Evolutionary conservation across 1,284 basidiomycete genomes (phyloP), one percentile per base, ranked within the genome.

Genomic region (Cryptococcus sp.): DNA sequence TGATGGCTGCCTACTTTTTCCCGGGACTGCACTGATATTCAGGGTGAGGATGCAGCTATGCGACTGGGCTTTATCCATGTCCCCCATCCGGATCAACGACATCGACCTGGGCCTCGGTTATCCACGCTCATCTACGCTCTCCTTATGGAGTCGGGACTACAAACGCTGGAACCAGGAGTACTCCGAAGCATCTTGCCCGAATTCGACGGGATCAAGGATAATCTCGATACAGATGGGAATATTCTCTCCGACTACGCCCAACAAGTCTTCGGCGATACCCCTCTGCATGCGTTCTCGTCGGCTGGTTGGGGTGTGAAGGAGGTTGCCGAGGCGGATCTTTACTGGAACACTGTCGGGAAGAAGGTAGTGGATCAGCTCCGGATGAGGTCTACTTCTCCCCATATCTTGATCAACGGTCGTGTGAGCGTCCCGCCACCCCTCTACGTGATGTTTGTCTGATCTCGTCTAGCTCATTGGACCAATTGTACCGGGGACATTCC

Each of bases 361-460:
- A 37, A 35, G 2, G 55, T 71, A 23, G 60, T 54, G 1, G 36
- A 58, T 6, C 51, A 51, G 38, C 59, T 91, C 1, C 78, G 78
- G 1, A 58, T 92, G 32, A 58, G 69, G 11, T 77, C 79, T 1
- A 82, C 83, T 0, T 71, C 82, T 48, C 75, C 77, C 16, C 84
- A 78, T 1, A 50, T 95, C 19, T 58, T 92, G 33, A 74, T 87
- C 43, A 94, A 94, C 59, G 91, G 91, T 33, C 77, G 91, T 28
- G 88, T 91, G 63, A 64, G 74, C 50, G 26, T 0, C 14, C 28
- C n/a, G n/a, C n/a, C n/a, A n/a, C n/a, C n/a, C n/a, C n/a, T n/a
- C n/a, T n/a, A n/a, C n/a, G n/a, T n/a, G n/a, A n/a, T n/a, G n/a
- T n/a, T n/a, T n/a, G n/a, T n/a, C 24, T 50, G 21, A 46, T 28